These are phyloP conservation scores for Coemansia sp. DNA, from an alignment of 192 early-diverging fungal species.

Conservation along the genomic window DNA sequence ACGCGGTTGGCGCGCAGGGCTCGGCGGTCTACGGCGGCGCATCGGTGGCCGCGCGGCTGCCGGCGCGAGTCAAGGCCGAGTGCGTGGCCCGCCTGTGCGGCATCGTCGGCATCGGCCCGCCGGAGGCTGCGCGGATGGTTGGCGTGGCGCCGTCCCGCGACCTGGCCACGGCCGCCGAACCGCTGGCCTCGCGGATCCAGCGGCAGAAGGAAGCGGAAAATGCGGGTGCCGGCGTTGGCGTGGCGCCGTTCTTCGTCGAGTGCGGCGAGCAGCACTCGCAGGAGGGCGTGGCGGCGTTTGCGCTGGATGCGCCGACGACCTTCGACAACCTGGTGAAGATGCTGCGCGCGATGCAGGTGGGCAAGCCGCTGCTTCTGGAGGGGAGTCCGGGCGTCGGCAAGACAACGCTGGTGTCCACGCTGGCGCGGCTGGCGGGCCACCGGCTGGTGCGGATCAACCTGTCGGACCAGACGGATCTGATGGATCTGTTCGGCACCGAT, in stretches of 20 bases:
- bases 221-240: constrained; percentile 56
- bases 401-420: constrained; percentile 80
- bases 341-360: constrained; percentile 85
- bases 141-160: constrained; percentile 32
- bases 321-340: constrained; percentile 81
- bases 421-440: constrained; percentile 81
- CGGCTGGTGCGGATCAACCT: constrained; percentile 92
- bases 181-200: constrained; percentile 8
- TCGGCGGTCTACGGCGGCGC: constrained; percentile 13
- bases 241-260: constrained; percentile 77
- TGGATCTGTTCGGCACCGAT: constrained; percentile 98
- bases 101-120: constrained; percentile 27
- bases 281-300: constrained; percentile 58
- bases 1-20: constrained; percentile 86
- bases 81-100: constrained; percentile 51
- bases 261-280: constrained; percentile 14
- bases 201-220: background rate
- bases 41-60: constrained; percentile 4
- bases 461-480: constrained; percentile 97
- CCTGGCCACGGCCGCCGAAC: background rate
- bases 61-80: constrained; percentile 32
- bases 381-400: constrained; percentile 98
- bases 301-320: constrained; percentile 89
- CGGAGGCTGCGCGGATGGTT: constrained; percentile 4
- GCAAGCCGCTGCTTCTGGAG: constrained; percentile 91